These are phyloP conservation scores for Saturnispora halmiae DNA, from an alignment of 805 yeast species.

Conservation along the genomic window DNA sequence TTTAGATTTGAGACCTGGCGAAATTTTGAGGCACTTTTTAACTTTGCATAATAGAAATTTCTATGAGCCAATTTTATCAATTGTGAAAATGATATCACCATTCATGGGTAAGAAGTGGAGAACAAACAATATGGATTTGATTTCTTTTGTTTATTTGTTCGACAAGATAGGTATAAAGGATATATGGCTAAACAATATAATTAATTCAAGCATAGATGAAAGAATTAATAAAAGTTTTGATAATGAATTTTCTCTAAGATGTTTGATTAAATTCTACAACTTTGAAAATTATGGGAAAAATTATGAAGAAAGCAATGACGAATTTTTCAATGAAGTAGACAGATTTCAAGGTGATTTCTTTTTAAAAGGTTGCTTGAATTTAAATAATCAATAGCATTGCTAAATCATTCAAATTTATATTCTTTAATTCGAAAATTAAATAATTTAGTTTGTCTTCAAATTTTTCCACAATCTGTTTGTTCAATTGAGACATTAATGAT, in stretches of 20 bases:
- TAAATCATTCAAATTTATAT: slow-evolving; percentile 32
- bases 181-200: slow-evolving; percentile 84
- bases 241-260: slow-evolving; percentile 77
- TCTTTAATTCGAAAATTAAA: slow-evolving; percentile 5
- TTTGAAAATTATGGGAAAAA: slow-evolving; percentile 43
- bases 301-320: slow-evolving; percentile 42
- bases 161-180: slow-evolving; percentile 66
- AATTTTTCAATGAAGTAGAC: slow-evolving; percentile 17
- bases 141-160: slow-evolving; percentile 76
- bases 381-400: slow-evolving; percentile 25
- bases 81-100: slow-evolving; percentile 73
- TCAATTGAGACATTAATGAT: slow-evolving; percentile 33
- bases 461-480: slow-evolving; percentile 31
- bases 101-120: slow-evolving; percentile 94
- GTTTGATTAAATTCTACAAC: slow-evolving; percentile 70
- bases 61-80: slow-evolving; percentile 61
- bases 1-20: slow-evolving; percentile 56
- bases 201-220: slow-evolving; percentile 60
- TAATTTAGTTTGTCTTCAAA: slow-evolving; percentile 34
- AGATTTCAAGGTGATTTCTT: slow-evolving; percentile 31
- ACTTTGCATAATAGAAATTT: slow-evolving; percentile 53
- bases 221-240: slow-evolving; percentile 71
- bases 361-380: slow-evolving; percentile 14
- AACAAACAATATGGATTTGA: slow-evolving; percentile 83
- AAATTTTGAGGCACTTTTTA: slow-evolving; percentile 46